Conservation (phyloP, 2,329 filamentous ascomycete species). For the Neofusicoccum cordaticola region DNA sequence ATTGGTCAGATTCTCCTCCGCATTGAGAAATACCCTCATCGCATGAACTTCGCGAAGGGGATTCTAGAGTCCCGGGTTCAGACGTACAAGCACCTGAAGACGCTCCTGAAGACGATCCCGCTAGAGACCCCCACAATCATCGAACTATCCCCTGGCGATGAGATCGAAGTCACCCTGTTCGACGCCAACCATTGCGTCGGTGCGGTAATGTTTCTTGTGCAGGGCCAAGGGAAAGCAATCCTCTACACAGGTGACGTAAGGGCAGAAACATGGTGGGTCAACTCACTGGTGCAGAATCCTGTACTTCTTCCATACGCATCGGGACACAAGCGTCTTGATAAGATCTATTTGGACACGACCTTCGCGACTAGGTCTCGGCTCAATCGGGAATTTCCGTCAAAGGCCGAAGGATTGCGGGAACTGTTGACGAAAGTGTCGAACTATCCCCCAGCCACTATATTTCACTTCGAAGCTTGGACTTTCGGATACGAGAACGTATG, state of each 20-base stretch:
- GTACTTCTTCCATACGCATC: constrained; percentile 69
- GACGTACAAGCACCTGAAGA: constrained; percentile 73
- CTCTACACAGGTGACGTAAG: constrained; percentile 89
- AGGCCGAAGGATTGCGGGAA: constrained; percentile 74
- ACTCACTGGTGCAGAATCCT: constrained; percentile 68
- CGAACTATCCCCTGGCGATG: constrained; percentile 66
- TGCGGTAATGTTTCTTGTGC: constrained; percentile 88
- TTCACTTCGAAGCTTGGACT: constrained; percentile 87
- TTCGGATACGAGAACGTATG: constrained; percentile 93
- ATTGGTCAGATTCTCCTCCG: constrained; percentile 63
- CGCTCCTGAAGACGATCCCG: constrained; percentile 74
- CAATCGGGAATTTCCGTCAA: constrained; percentile 56
- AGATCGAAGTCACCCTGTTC: constrained; percentile 78
- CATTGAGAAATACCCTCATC: constrained; percentile 73
- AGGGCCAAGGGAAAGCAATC: constrained; percentile 66
- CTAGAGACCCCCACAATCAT: constrained; percentile 75
- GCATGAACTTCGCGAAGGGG: constrained; percentile 76
- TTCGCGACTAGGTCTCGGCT: constrained; percentile 57
- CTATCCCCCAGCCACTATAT: constrained; percentile 72
- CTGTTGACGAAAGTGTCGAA: constrained; percentile 64
- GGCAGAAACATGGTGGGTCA: constrained; percentile 83
- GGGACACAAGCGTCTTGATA: constrained; percentile 58
- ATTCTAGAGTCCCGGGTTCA: constrained; percentile 71
- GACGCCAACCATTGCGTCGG: constrained; percentile 92
- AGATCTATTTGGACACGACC: constrained; percentile 86